Base-by-base conservation (phyloP, 805 yeast species). In the Wickerhamiella nectarea region DNA sequence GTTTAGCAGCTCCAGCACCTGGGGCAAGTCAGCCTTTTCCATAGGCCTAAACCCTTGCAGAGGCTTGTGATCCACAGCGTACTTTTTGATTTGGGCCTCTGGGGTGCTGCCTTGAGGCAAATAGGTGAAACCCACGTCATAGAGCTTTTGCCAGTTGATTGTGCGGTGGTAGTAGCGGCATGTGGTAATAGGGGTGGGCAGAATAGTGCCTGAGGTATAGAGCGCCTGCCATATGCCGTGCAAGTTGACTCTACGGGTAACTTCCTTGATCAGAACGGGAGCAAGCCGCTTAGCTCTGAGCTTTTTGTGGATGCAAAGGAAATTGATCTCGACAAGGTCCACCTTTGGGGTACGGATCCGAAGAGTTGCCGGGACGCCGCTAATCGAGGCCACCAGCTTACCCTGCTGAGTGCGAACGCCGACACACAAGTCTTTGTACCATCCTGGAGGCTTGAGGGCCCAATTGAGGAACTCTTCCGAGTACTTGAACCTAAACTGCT, bases 361-460 rank as follows among this genome's bases (percentile, higher is more conserved):
- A 48, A 91, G 65, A 18, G 67, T 69, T 11, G 81, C 70, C 1
- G 98, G 98, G 39, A 86, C 79, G 7, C 93, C 98, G 29, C 89
- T 75, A 53, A 91, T 91, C 56, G 89, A 91, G 0, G 93, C 96
- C 41, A 91, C 87, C 50, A 91, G 69, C 60, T 82, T 80, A 1
- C 78, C 76, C 24, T 82, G 75, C 1, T 69, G 70, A 50, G 75
- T 76, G 33, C 97, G 71, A 12, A 91, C 95, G 51, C 97, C 97
- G 28, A 85, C 80, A 54, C 81, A 80, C 94, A 96, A 89, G 11
- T 87, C 89, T 44, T 70, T 66, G 39, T 69, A 69, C 82, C 89
- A 89, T 14, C 96, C 97, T 0, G 98, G 98, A 2, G 94, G 83
- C 50, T 80, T 80, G 53, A 91, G 68, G 1, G 95, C 94, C 97